A percentile compares a stretch with the other conserved stretches of the same genome.
Conservation (phyloP, 208 protist species). For the Trypanosomatidae sp. region DNA sequence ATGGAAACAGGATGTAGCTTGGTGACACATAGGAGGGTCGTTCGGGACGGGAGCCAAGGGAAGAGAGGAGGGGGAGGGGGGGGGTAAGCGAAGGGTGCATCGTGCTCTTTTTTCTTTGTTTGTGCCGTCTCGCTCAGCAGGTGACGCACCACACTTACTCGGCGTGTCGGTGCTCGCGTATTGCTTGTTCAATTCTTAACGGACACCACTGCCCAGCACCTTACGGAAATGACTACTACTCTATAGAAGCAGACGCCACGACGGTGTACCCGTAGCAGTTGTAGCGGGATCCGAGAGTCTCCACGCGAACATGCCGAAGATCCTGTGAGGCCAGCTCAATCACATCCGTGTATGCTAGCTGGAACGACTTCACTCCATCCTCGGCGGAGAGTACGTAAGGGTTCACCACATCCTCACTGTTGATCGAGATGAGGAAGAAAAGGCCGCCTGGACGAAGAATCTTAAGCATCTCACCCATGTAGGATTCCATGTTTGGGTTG, state of each 20-base stretch:
- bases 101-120: no score
- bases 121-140: no score
- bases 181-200: background rate
- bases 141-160: background rate
- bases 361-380: slow-evolving; percentile 31
- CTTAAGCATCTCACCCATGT: slow-evolving; percentile 36
- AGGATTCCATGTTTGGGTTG: slow-evolving; percentile 56
- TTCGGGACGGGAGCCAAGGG: background rate
- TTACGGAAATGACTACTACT: background rate
- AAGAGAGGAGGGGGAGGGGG: background rate
- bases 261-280: slow-evolving; percentile 43
- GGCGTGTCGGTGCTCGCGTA: no score
- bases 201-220: background rate
- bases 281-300: slow-evolving; percentile 62
- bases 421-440: slow-evolving; percentile 67
- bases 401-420: slow-evolving; percentile 46
- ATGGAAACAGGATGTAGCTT: background rate
- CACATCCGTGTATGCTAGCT: slow-evolving; percentile 13
- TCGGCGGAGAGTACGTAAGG: slow-evolving; percentile 41
- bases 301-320: slow-evolving; percentile 30
- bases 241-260: slow-evolving; percentile 1
- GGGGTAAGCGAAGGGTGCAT: background rate
- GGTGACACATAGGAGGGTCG: background rate
- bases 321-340: slow-evolving; percentile 31
- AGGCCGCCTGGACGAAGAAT: slow-evolving; percentile 35